Evolutionary conservation across 106 monocot genomes (phyloP), one percentile per base, ranked within the genome.

Genomic region (Dendrobium nobile): DNA sequence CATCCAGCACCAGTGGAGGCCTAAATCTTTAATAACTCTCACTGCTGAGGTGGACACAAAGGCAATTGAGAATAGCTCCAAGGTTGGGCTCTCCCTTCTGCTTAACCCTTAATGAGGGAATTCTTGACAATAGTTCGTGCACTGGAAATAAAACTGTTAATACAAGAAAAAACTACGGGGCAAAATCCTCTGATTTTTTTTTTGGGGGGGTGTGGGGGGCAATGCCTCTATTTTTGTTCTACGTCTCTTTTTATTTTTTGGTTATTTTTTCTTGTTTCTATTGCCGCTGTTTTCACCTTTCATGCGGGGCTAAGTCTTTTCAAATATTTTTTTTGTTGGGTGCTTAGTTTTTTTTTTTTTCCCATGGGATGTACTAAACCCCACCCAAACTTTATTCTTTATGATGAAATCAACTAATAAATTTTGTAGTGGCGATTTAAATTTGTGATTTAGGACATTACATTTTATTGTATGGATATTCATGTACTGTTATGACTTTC

Each of bases 41-140:
- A 94, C 96, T 18, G 92, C 82, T 8, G 96, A 97, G 85, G 90
- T 93, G 3, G 96, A 97, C 85, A 90, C 93, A 27, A 94, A 84
- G 79, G 91, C 96, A 51, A 80, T 92, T 28, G 96, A 96, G 72
- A 96, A 93, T 84, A 88, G 90, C 55, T 86, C 92, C 47, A 94
- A 93, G 77, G 88, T 97, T 56, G 96, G 96, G 44, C 78, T 97
- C 7, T 81, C 96, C 15, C 42, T 97, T 72, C 54, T 90, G 37
- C 92, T 97, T 59, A 97, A 90, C 55, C 94, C 90, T 61, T 96
- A 85, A 96, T 26, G 37, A 20, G 45, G 20, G 40, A 54, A 33
- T 44, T 72, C 16, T 80, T 76, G 17, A 10, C 16, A 37, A 37
- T 37, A 20, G 19, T 20, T 58, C 16, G 16, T 17, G 44, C 44